These are phyloP conservation scores for Penicillium thymicola DNA, from an alignment of 2,329 filamentous ascomycete genomes.

Conservation along the genomic window DNA sequence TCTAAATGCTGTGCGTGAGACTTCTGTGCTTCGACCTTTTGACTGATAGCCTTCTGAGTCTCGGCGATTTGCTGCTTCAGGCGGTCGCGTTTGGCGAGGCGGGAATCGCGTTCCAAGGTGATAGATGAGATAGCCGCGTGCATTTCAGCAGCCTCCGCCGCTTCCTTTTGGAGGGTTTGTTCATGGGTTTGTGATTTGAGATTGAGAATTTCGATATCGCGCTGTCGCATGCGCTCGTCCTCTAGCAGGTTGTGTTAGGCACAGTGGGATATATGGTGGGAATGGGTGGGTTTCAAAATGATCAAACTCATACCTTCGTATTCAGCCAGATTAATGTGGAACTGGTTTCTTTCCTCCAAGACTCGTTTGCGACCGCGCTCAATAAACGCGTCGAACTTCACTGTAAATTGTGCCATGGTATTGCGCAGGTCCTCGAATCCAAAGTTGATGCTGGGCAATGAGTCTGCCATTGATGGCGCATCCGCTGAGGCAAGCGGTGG, in stretches of 20 bases:
- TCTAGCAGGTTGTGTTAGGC: slow-evolving; percentile 52
- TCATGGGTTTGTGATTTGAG: slow-evolving; percentile 56
- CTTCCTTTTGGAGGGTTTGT: slow-evolving; percentile 57
- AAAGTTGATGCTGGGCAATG: slow-evolving; percentile 85
- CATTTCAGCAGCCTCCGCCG: slow-evolving; percentile 62
- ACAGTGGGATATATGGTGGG: neutral
- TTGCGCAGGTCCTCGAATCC: slow-evolving; percentile 94
- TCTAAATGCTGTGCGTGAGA: slow-evolving; percentile 67
- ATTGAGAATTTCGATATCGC: slow-evolving; percentile 74
- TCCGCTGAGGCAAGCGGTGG: slow-evolving; percentile 51
- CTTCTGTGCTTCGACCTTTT: slow-evolving; percentile 46
- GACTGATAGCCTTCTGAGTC: slow-evolving; percentile 46
- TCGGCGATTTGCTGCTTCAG: slow-evolving; percentile 55
- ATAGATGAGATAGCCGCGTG: slow-evolving; percentile 58
- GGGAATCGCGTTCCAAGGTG: slow-evolving; percentile 54
- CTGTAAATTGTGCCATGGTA: slow-evolving; percentile 89
- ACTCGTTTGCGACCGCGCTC: slow-evolving; percentile 86
- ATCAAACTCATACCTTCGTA: slow-evolving; percentile 66
- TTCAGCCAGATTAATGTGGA: slow-evolving; percentile 84
- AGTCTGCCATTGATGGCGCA: slow-evolving; percentile 60
- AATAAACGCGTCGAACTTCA: slow-evolving; percentile 89
- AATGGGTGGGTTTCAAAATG: neutral
- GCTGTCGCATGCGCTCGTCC: slow-evolving; percentile 85
- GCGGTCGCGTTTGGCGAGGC: slow-evolving; percentile 53
- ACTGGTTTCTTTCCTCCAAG: slow-evolving; percentile 89